Percentiles rank a stretch among this genome's conserved stretches.
These are phyloP conservation scores for Aegilops sharonensis DNA, from an alignment of 176 grass and related monocot species.

Conservation along the genomic window DNA sequence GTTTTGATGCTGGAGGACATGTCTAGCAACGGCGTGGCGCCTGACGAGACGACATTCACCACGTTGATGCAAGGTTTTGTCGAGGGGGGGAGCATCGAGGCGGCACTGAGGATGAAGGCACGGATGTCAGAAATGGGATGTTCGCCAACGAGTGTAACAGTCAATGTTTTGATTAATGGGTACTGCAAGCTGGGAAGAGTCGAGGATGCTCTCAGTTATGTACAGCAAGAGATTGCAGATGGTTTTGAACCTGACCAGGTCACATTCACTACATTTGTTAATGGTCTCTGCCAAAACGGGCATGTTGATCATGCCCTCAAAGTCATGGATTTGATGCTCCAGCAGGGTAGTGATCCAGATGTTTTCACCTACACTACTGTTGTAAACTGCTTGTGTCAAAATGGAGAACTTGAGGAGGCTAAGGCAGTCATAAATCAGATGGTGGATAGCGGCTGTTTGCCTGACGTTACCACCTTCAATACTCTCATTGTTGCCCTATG, in stretches of 20 bases:
- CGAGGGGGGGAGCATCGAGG: constrained; percentile 71
- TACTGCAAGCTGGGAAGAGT: constrained; percentile 72
- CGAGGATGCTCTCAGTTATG: constrained; percentile 59
- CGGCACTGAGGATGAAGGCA: constrained; percentile 59
- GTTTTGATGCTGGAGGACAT: constrained; percentile 79
- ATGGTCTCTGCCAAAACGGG: constrained; percentile 67
- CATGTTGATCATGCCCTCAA: constrained; percentile 62
- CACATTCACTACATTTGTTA: constrained; percentile 64
- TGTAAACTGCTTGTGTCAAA: constrained; percentile 56
- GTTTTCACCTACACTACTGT: constrained; percentile 68
- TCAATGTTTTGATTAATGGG: constrained; percentile 70
- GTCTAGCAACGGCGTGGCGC: constrained; percentile 34
- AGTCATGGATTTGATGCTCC: constrained; percentile 73
- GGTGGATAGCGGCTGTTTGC: constrained; percentile 58
- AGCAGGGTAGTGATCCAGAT: constrained; percentile 67
- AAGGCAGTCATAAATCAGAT: constrained; percentile 63
- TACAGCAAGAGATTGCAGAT: constrained; percentile 51
- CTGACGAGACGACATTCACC: constrained; percentile 61
- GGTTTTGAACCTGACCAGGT: constrained; percentile 66
- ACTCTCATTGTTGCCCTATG: constrained; percentile 72
- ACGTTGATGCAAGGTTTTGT: constrained; percentile 86
- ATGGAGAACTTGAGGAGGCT: constrained; percentile 62
- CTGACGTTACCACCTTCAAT: constrained; percentile 77
- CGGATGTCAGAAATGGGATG: constrained; percentile 63
- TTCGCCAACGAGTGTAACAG: constrained; percentile 46